A percentile compares a stretch with the other conserved stretches of the same genome.
These are phyloP conservation scores for Kwoniella dendrophila DNA, from an alignment of 768 basidiomycete species.

Conservation along the genomic window DNA sequence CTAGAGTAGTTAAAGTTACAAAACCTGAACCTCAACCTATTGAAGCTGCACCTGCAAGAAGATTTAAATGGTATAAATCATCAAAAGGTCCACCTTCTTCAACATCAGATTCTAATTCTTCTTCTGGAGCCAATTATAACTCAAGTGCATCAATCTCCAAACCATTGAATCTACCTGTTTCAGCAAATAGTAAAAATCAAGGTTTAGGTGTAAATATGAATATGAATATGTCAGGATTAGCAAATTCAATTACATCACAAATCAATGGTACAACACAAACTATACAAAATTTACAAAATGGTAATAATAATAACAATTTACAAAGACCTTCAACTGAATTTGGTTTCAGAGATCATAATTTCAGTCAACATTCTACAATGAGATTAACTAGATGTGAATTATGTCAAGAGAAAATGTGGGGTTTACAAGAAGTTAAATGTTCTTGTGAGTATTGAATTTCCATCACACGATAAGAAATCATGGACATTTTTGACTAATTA, in stretches of 20 bases:
- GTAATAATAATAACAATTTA: background rate
- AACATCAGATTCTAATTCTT: too few species aligned
- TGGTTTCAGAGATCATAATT: constrained; percentile 68
- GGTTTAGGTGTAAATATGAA: constrained; percentile 17
- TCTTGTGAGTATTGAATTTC: constrained; percentile 64
- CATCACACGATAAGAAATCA: background rate
- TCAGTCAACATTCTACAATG: constrained; percentile 84
- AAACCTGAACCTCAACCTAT: constrained; percentile 45
- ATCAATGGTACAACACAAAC: too few species aligned
- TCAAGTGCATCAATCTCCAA: constrained; percentile 54
- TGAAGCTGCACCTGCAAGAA: constrained; percentile 52
- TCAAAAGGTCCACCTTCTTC: constrained; percentile 51
- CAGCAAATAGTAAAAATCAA: constrained; percentile 28
- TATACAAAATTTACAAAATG: too few species aligned
- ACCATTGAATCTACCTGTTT: constrained; percentile 38
- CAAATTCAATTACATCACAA: too few species aligned
- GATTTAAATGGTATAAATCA: constrained; percentile 59
- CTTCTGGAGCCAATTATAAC: too few species aligned
- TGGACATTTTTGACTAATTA: background rate
- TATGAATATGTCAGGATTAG: too few species aligned
- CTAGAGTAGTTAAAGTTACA: constrained; percentile 53
- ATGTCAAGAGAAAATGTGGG: constrained; percentile 98
- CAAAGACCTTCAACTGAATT: constrained; percentile 49
- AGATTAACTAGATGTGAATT: constrained; percentile 91
- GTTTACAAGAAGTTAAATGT: constrained; percentile 84